Conservation (phyloP, 1,284 basidiomycete genomes). For the Rhodotorula sp. region DNA sequence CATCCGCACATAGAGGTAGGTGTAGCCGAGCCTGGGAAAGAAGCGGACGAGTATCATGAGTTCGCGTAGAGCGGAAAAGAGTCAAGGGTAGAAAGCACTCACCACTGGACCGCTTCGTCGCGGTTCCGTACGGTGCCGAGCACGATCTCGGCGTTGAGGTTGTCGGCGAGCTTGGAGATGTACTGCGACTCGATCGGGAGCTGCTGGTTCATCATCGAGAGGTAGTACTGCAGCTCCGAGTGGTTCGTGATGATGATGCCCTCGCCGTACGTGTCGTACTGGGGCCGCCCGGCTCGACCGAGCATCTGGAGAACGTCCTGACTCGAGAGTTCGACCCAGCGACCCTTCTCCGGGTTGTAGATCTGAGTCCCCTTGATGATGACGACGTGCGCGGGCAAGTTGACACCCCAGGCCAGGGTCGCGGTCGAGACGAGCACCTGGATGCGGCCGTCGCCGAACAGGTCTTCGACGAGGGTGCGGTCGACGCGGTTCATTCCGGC, state of each 20-base stretch:
- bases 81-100: conserved; percentile 31
- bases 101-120: conserved; percentile 97
- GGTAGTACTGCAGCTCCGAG: conserved; percentile 93
- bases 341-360: conserved; percentile 97
- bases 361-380: conserved; percentile 99
- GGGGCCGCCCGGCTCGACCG: conserved; percentile 93
- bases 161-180: conserved; percentile 88
- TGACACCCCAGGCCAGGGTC: conserved; percentile 99
- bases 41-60: neutral
- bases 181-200: conserved; percentile 97
- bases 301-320: conserved; percentile 99
- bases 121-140: conserved; percentile 91
- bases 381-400: conserved; percentile 94
- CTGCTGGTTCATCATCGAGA: conserved; percentile 90
- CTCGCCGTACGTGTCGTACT: conserved; percentile 96
- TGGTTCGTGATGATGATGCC: conserved; percentile 99
- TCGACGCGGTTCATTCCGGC: conserved; percentile 98
- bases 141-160: conserved; percentile 96
- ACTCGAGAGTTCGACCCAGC: conserved; percentile 92
- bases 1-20: conserved; percentile 96
- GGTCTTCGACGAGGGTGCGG: conserved; percentile 86
- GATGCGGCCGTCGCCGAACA: conserved; percentile 88
- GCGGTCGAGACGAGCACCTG: conserved; percentile 97
- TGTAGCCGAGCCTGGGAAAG: conserved; percentile 66
- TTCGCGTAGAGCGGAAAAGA: neutral